phyloP scores from a whole-genome alignment of 2,329 filamentous ascomycete species.

The Aplosporella prunicola region DNA sequence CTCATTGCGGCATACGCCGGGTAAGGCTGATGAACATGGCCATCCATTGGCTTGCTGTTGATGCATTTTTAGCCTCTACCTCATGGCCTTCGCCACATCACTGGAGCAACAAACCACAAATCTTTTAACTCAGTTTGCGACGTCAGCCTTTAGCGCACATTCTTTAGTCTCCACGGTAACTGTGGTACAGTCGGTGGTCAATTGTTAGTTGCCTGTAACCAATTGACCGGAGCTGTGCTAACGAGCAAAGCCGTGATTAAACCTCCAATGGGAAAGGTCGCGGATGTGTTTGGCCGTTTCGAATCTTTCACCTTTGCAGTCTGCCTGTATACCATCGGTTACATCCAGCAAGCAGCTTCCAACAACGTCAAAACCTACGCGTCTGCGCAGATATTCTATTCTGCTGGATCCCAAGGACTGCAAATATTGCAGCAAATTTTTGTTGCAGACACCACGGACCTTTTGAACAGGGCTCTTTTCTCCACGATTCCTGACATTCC shows the following conservation, averaged over 20 bases:
- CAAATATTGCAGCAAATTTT: conserved; percentile 56
- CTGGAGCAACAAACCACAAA: conserved; percentile 55
- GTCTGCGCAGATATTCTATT: conserved; percentile 52
- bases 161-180: conserved; percentile 56
- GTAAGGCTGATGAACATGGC: conserved; percentile 12
- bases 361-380: conserved; percentile 44
- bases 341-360: conserved; percentile 48
- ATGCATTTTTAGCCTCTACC: conserved; percentile 26
- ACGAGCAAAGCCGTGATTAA: conserved; percentile 44
- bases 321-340: conserved; percentile 46
- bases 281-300: conserved; percentile 53
- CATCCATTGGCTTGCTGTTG: conserved; percentile 14
- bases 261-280: conserved; percentile 52
- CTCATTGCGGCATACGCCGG: conserved; percentile 40
- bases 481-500: conserved; percentile 50
- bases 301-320: conserved; percentile 49
- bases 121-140: conserved; percentile 54
- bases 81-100: conserved; percentile 58
- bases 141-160: conserved; percentile 54
- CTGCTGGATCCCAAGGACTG: conserved; percentile 50
- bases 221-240: not conserved
- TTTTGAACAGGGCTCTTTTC: conserved; percentile 51
- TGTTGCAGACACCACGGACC: conserved; percentile 52
- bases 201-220: conserved; percentile 34
- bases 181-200: conserved; percentile 55